A percentile compares a stretch with the other conserved stretches of the same genome.
Evolutionary conservation across 1,139 yeast genomes (phyloP).

Genomic region (Saccharomyces hybrid): DNA sequence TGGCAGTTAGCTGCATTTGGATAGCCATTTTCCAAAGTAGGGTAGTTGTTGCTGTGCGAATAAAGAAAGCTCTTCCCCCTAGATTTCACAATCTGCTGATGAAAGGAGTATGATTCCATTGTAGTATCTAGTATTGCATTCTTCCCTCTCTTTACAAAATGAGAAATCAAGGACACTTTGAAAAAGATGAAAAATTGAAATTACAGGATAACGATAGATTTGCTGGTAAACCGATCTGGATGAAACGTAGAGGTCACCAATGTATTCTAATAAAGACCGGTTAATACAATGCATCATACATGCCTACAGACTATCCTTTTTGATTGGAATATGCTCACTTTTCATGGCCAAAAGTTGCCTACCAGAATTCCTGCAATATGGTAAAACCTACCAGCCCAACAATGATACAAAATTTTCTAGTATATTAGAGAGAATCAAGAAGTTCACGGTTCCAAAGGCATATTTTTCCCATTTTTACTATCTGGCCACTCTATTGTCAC

Average conservation of each 20-base stretch:
- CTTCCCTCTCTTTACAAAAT: too few relatives aligned
- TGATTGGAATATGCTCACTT: constrained; percentile 18
- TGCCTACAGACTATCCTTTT: constrained; percentile 9
- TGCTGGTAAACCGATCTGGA: too few relatives aligned
- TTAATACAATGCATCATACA: neutral
- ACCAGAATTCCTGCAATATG: constrained; percentile 34
- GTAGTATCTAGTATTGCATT: too few relatives aligned
- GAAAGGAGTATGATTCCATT: too few relatives aligned
- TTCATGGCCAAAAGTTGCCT: constrained; percentile 22
- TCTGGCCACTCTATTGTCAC: constrained; percentile 18
- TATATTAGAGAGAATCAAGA: constrained; percentile 15
- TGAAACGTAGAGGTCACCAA: neutral
- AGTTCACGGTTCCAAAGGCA: constrained; percentile 40
- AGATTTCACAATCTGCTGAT: too few relatives aligned
- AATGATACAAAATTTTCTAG: constrained; percentile 4
- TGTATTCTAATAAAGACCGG: neutral
- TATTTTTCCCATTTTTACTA: constrained; percentile 36
- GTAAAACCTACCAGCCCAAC: constrained; percentile 32
- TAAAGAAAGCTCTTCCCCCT: too few relatives aligned
- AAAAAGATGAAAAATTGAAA: too few relatives aligned
- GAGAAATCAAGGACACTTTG: too few relatives aligned
- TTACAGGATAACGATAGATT: too few relatives aligned
- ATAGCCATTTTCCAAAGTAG: too few relatives aligned
- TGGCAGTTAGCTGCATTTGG: too few relatives aligned
- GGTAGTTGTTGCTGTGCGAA: too few relatives aligned